These are phyloP conservation scores for Miscanthus lutarioriparius DNA, from an alignment of 176 grass and related monocot genomes.

Conservation along the genomic window DNA sequence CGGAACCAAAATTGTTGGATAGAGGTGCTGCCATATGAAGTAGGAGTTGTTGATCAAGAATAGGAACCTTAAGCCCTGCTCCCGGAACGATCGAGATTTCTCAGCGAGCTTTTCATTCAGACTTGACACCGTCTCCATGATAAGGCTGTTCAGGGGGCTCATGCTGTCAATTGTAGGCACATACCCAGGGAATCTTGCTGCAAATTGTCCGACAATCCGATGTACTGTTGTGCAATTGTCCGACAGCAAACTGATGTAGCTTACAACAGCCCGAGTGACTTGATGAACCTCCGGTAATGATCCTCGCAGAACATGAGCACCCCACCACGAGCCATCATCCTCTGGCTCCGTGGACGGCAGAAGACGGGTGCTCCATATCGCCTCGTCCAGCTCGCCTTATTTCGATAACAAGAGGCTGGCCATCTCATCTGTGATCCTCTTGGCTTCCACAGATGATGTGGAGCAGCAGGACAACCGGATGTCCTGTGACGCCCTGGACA, in stretches of 20 bases:
- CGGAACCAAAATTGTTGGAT: background rate
- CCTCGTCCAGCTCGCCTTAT: background rate
- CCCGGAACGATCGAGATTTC: background rate
- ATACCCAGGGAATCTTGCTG: background rate
- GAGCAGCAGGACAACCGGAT: background rate
- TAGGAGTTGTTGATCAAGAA: slow-evolving; percentile 7
- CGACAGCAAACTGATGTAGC: background rate
- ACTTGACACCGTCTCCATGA: background rate
- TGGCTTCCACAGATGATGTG: background rate
- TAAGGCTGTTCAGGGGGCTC: background rate
- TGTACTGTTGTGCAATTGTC: no score
- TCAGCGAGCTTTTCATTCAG: background rate
- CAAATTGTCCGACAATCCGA: background rate
- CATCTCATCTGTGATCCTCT: background rate
- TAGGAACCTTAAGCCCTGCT: background rate
- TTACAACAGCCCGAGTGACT: background rate
- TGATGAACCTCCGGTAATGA: background rate
- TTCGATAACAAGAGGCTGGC: background rate
- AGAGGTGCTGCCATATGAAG: background rate
- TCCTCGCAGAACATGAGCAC: background rate
- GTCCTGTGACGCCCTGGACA: background rate
- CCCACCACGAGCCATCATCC: background rate
- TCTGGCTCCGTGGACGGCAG: background rate
- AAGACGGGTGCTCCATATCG: background rate
- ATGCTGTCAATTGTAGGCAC: background rate